A percentile compares a stretch with the other conserved stretches of the same genome.
phyloP scores from a whole-genome alignment of 2,329 filamentous ascomycete species.

The Didymella pomorum region DNA sequence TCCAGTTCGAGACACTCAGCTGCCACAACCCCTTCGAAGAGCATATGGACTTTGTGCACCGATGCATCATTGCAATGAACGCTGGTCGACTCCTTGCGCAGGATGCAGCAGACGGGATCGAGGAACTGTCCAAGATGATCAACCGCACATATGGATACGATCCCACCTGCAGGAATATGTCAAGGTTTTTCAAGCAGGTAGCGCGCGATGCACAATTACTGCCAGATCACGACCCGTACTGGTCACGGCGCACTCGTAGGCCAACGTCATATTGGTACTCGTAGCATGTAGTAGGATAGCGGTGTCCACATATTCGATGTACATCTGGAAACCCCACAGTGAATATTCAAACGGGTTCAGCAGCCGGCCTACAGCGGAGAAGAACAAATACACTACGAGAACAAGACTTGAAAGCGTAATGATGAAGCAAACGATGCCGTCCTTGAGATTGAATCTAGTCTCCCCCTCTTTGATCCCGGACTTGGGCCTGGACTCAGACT shows the following conservation, averaged over 20 bases:
- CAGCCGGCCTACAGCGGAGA: no score
- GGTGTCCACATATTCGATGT: background rate
- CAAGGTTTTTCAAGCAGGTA: slow-evolving; percentile 4
- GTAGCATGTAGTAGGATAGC: background rate
- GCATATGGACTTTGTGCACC: slow-evolving; percentile 4
- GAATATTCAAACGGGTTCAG: no score
- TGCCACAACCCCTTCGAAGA: background rate
- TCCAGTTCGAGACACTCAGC: slow-evolving; percentile 1
- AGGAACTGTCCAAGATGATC: slow-evolving; percentile 8
- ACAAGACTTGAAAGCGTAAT: no score
- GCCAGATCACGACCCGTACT: background rate
- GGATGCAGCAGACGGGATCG: slow-evolving; percentile 6
- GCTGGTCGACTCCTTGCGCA: slow-evolving; percentile 1
- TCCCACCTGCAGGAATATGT: background rate
- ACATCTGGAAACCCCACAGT: background rate
- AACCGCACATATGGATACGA: slow-evolving; percentile 3
- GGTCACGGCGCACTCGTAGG: background rate
- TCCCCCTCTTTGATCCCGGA: background rate
- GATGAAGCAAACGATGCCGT: background rate
- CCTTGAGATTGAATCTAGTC: background rate
- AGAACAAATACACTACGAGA: no score
- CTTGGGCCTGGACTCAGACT: background rate
- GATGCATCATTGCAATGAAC: background rate
- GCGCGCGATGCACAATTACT: slow-evolving; percentile 7
- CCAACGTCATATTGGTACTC: background rate